Percentiles rank a stretch among this genome's conserved stretches.
phyloP scores from a whole-genome alignment of 1,284 basidiomycete species.

The Sparassis latifolia region DNA sequence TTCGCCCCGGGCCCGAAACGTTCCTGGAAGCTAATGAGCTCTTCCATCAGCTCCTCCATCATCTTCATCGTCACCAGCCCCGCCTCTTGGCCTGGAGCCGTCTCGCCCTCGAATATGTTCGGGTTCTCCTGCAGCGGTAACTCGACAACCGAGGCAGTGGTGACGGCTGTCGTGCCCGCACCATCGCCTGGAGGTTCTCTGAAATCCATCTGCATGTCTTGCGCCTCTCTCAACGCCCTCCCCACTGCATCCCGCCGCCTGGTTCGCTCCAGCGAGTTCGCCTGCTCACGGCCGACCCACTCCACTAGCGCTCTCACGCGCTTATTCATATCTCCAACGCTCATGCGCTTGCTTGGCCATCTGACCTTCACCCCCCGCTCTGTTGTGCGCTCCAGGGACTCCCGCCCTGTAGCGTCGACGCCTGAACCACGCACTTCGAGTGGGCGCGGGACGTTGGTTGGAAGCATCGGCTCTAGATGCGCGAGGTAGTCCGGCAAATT shows the following conservation, averaged over 20 bases:
- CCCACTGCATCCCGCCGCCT: conserved; percentile 65
- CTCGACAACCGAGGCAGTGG: conserved; percentile 9
- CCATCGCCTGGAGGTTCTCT: conserved; percentile 3
- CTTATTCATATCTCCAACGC: conserved; percentile 95
- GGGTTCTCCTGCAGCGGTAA: conserved; percentile 19
- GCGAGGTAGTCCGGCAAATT: conserved; percentile 90
- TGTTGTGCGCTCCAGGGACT: conserved; percentile 49
- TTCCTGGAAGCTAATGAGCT: conserved; percentile 83
- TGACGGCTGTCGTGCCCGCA: conserved; percentile 6
- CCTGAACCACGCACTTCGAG: conserved; percentile 60
- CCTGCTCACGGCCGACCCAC: conserved; percentile 85
- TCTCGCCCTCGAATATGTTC: conserved; percentile 2
- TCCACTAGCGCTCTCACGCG: conserved; percentile 88
- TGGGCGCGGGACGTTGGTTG: conserved; percentile 66
- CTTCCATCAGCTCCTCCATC: conserved; percentile 86
- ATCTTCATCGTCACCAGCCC: conserved; percentile 57
- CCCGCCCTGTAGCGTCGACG: conserved; percentile 29
- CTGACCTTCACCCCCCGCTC: conserved; percentile 90
- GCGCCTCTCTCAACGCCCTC: conserved; percentile 39
- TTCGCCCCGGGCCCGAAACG: conserved; percentile 63
- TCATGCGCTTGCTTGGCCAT: conserved; percentile 92
- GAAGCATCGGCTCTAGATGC: conserved; percentile 82
- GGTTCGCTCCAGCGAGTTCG: conserved; percentile 65
- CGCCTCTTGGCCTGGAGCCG: conserved; percentile 5
- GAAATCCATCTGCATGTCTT: background rate